phyloP scores from a whole-genome alignment of 2,329 filamentous ascomycete genomes.

The Apiospora kogelbergensis region DNA sequence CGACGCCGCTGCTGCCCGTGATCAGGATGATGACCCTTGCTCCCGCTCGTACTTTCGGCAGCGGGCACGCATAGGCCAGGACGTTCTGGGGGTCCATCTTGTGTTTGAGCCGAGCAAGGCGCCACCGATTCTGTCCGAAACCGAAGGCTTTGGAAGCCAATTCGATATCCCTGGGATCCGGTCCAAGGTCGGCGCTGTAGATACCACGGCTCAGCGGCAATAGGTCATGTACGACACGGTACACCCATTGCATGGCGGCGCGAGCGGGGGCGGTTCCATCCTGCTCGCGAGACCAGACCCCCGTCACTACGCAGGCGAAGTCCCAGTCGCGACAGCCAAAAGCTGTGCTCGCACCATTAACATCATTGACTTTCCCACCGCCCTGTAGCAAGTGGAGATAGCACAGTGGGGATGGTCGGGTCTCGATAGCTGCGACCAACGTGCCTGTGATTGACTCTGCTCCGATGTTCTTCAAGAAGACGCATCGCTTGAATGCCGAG shows the following conservation, averaged over 20 bases:
- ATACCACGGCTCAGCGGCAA: conserved; percentile 49
- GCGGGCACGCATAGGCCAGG: conserved; percentile 56
- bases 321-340: conserved; percentile 66
- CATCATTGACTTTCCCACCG: conserved; percentile 49
- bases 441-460: conserved; percentile 28
- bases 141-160: conserved; percentile 54
- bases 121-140: conserved; percentile 46
- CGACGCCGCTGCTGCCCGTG: conserved; percentile 52
- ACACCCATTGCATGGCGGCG: conserved; percentile 54
- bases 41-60: conserved; percentile 37
- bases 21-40: conserved; percentile 52
- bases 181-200: conserved; percentile 63
- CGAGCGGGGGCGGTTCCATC: conserved; percentile 43
- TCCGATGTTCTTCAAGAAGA: conserved; percentile 56
- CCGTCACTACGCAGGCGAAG: conserved; percentile 64
- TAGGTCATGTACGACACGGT: conserved; percentile 46
- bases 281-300: conserved; percentile 57
- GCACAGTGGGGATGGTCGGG: conserved; percentile 52
- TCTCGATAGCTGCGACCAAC: conserved; percentile 45
- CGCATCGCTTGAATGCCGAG: conserved; percentile 63
- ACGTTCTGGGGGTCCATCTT: conserved; percentile 49
- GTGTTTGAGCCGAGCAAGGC: conserved; percentile 52
- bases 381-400: conserved; percentile 65
- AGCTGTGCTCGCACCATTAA: conserved; percentile 47
- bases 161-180: conserved; percentile 54